Evolutionary conservation across 225 moss, liverwort and hornwort species (phyloP), one percentile per base, ranked within the genome.

Genomic region (Physcomitrellopsis africana): DNA sequence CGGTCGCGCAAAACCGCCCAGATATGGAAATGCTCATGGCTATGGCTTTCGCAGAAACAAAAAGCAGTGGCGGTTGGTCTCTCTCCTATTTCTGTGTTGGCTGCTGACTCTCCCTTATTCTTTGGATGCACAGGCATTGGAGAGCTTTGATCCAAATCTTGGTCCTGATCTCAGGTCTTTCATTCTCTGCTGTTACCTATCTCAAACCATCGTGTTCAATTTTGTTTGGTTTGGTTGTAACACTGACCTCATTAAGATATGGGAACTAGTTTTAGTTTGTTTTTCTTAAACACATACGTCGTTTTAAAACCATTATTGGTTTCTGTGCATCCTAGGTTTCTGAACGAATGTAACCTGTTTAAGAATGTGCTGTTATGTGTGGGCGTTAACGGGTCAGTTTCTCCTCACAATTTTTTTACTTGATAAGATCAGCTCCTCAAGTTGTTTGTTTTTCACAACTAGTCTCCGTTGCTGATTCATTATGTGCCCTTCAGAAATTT

Each of bases 51-150:
- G 94, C 96, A 93, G 93, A 92, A 92, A 91, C 24, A 88, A 80
- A 88, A 90, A 93, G 90, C 93, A 92, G 63, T 86, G 88, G 83
- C 83, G 88, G 81, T 89, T 81, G 76, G 94, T 90, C 90, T 92
- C 90, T 90, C 91, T 88, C 94, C 86, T 90, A 82, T 89, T 89
- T 96, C 91, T 96, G 91, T 96, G 89, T 94, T 92, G 83, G 94
- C 89, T 96, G 92, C 96, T 96, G 96, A 94, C 96, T 92, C 91
- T 86, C 96, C 92, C 96, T 96, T 94, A 94, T 94, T 96, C 94
- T 96, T 96, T 96, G 96, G 96, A 96, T 96, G 94, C 91, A 96
- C 96, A 96, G 96, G 96, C 91, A 87, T 92, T 96, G 94, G 96
- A 96, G 96, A 94, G 92, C 96, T 96, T 87, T 91, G 96, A 96